Evolutionary conservation across 2,329 filamentous ascomycete species (phyloP).

Genomic region (Fusarium neocosmosporiellum): DNA sequence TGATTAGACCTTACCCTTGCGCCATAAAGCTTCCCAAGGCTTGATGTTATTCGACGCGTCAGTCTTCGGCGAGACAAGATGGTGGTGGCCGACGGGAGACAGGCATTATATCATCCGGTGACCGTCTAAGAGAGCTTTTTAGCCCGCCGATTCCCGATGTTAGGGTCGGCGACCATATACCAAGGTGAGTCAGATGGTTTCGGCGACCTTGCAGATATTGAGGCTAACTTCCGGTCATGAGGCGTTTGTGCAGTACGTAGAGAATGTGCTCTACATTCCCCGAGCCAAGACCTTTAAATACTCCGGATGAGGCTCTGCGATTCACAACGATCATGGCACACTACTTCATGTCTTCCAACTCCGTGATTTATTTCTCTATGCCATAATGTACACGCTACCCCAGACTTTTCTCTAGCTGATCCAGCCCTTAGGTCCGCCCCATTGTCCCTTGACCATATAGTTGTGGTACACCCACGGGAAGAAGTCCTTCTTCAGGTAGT

Average conservation of each 20-base stretch:
- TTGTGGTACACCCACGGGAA: constrained; percentile 75
- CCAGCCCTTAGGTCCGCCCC: constrained; percentile 70
- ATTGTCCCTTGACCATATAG: constrained; percentile 70
- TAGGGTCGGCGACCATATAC: neutral
- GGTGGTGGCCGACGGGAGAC: neutral
- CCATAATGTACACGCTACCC: constrained; percentile 11
- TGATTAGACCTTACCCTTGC: neutral
- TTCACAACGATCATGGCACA: neutral
- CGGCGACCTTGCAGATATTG: neutral
- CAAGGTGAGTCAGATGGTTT: neutral
- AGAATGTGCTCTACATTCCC: neutral
- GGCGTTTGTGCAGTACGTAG: neutral
- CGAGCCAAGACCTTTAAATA: neutral
- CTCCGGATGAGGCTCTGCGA: neutral
- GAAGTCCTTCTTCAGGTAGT: constrained; percentile 73
- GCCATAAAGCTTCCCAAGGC: neutral
- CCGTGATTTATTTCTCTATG: constrained; percentile 4
- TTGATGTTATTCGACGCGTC: neutral
- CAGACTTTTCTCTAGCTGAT: constrained; percentile 22
- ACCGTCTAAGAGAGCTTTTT: neutral
- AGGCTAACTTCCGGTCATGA: neutral
- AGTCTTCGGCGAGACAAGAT: neutral
- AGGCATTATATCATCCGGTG: neutral
- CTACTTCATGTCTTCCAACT: neutral
- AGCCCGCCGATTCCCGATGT: neutral